These are phyloP conservation scores for Boletus rubescentipes DNA, from an alignment of 768 basidiomycete genomes.

Conservation along the genomic window DNA sequence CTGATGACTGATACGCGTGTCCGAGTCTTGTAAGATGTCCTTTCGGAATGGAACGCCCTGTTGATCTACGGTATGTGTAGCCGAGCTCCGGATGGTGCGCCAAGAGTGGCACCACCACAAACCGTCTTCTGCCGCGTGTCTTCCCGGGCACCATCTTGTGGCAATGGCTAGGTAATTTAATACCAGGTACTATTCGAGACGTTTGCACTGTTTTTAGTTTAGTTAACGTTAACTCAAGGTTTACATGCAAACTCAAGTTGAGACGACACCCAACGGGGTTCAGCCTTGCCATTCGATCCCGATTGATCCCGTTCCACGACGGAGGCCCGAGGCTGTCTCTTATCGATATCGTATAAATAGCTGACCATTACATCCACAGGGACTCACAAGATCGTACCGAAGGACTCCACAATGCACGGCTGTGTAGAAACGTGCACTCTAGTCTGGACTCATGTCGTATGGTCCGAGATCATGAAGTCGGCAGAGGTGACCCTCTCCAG, in stretches of 20 bases:
- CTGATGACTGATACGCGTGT: conserved; percentile 21
- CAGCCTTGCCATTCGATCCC: not conserved
- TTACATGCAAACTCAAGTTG: conserved; percentile 1
- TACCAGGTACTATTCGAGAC: not conserved
- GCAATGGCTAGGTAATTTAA: not conserved
- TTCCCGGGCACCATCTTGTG: not conserved
- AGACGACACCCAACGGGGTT: not conserved
- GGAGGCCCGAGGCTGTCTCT: not conserved
- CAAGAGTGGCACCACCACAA: not conserved
- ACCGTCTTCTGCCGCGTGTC: conserved; percentile 5
- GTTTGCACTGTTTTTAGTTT: not conserved
- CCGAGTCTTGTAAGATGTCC: conserved; percentile 22
- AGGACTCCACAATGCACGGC: not conserved
- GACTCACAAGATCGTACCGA: not conserved
- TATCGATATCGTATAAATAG: conserved; percentile 5
- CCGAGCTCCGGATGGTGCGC: conserved; percentile 8
- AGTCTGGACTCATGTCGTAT: not conserved
- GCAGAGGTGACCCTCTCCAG: not conserved
- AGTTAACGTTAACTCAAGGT: conserved; percentile 10
- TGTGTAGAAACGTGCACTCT: not conserved
- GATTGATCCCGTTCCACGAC: conserved; percentile 4
- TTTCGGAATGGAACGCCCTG: conserved; percentile 22
- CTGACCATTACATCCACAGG: not conserved
- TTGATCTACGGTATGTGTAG: conserved; percentile 15
- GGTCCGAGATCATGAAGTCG: not conserved